phyloP scores from a whole-genome alignment of 495 filamentous ascomycete genomes.

The Penicillium steckii region DNA sequence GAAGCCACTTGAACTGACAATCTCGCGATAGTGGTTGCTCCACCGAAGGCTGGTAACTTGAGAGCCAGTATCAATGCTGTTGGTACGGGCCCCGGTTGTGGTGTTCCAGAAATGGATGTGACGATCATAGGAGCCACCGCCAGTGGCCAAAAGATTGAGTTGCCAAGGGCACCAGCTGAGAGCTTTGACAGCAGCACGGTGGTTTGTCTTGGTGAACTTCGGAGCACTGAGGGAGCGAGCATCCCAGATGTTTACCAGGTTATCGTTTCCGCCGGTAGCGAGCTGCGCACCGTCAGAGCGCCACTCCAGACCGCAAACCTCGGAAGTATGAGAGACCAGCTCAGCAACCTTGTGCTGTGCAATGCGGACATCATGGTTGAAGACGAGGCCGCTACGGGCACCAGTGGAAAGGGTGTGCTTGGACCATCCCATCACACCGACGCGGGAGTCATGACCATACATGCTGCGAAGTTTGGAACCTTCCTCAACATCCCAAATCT shows the following conservation, averaged over 20 bases:
- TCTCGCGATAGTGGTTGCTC: conserved; percentile 96
- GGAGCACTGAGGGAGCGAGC: conserved; percentile 86
- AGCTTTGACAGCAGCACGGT: conserved; percentile 97
- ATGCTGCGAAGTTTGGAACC: conserved; percentile 94
- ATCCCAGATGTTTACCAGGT: conserved; percentile 98
- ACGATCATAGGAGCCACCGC: conserved; percentile 92
- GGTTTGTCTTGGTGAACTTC: conserved; percentile 99
- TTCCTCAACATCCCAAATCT: conserved; percentile 99
- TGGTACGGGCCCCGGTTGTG: conserved; percentile 92
- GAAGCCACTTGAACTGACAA: conserved; percentile 94
- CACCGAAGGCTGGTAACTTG: conserved; percentile 95
- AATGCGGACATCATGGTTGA: conserved; percentile 98
- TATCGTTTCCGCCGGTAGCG: conserved; percentile 96
- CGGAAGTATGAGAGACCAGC: conserved; percentile 92
- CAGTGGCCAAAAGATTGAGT: conserved; percentile 91
- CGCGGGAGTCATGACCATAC: conserved; percentile 94
- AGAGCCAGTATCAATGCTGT: conserved; percentile 97
- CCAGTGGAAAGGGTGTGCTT: conserved; percentile 96
- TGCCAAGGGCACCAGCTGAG: conserved; percentile 99
- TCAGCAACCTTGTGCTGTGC: conserved; percentile 97
- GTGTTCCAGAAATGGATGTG: conserved; percentile 99
- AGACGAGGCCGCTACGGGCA: conserved; percentile 90
- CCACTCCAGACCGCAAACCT: conserved; percentile 98
- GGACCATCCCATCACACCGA: conserved; percentile 98
- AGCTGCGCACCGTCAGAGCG: conserved; percentile 93